phyloP scores from a whole-genome alignment of 257 asterid genomes.

The Solanum dulcamara region DNA sequence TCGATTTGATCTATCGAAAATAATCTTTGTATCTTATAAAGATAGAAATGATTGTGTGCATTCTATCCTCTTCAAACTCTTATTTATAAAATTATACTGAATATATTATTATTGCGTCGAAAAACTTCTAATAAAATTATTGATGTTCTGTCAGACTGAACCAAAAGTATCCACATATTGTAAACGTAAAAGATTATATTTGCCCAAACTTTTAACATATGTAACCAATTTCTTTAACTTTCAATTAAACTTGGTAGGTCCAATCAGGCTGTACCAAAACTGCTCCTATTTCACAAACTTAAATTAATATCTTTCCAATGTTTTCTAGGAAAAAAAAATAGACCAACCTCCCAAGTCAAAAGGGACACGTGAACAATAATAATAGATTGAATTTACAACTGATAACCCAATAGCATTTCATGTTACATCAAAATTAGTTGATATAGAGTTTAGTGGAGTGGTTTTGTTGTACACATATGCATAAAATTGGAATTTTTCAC shows the following conservation, averaged over 20 bases:
- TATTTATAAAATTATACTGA: too few relatives aligned
- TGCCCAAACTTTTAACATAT: too few relatives aligned
- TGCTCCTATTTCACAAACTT: neutral
- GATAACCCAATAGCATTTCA: neutral
- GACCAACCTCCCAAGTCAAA: neutral
- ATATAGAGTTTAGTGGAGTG: neutral
- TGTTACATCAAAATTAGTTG: neutral
- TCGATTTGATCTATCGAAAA: neutral
- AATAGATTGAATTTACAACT: neutral
- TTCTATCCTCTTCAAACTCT: too few relatives aligned
- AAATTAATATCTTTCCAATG: neutral
- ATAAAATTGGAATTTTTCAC: neutral
- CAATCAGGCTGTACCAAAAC: neutral
- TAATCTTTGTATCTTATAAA: neutral
- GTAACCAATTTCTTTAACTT: too few relatives aligned
- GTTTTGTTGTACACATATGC: neutral
- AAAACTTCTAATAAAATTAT: too few relatives aligned
- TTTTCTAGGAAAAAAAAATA: neutral
- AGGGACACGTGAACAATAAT: neutral
- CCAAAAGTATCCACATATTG: too few relatives aligned
- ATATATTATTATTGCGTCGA: too few relatives aligned
- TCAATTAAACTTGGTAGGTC: neutral
- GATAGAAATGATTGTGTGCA: too few relatives aligned
- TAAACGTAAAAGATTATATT: too few relatives aligned
- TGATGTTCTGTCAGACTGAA: too few relatives aligned